A percentile compares a stretch with the other conserved stretches of the same genome.
Evolutionary conservation across 208 protist genomes (phyloP).

Genomic region (Leishmania arabica): DNA sequence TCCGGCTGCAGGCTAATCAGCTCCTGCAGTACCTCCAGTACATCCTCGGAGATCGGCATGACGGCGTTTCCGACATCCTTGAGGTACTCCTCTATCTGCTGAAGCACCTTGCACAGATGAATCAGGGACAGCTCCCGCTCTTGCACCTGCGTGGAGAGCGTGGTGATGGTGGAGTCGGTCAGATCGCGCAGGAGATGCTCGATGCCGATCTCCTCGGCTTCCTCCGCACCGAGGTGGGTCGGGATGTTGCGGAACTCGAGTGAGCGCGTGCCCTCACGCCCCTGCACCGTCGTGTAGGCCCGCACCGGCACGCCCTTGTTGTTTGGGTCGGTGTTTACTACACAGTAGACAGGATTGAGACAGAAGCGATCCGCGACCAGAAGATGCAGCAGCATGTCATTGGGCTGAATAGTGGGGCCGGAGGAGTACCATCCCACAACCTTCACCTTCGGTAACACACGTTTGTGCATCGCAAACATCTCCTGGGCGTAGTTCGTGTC

Average conservation of each 20-base stretch:
- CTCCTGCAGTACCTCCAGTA: constrained; percentile 89
- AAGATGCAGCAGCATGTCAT: constrained; percentile 98
- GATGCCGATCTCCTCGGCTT: constrained; percentile 99
- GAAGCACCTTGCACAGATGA: constrained; percentile 89
- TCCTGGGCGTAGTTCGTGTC: constrained; percentile 96
- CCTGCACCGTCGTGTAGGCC: constrained; percentile 91
- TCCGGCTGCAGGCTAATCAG: constrained; percentile 87
- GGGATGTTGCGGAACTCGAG: constrained; percentile 92
- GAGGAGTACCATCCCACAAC: constrained; percentile 99
- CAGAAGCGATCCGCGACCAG: constrained; percentile 93
- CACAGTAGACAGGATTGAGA: constrained; percentile 92
- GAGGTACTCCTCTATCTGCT: constrained; percentile 93
- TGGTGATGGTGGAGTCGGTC: constrained; percentile 96
- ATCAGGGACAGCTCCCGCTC: constrained; percentile 94
- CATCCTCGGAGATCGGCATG: constrained; percentile 85
- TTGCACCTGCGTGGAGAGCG: constrained; percentile 94
- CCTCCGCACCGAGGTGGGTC: constrained; percentile 95
- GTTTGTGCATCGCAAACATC: constrained; percentile 99
- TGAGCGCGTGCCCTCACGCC: constrained; percentile 68
- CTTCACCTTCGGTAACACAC: constrained; percentile 97
- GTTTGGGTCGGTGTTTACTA: constrained; percentile 90
- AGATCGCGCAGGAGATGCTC: constrained; percentile 99
- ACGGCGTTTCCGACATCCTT: constrained; percentile 69
- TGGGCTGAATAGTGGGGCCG: constrained; percentile 95
- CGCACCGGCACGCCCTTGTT: constrained; percentile 91